phyloP scores from a whole-genome alignment of 2,329 filamentous ascomycete genomes.

The Fusarium sp. region DNA sequence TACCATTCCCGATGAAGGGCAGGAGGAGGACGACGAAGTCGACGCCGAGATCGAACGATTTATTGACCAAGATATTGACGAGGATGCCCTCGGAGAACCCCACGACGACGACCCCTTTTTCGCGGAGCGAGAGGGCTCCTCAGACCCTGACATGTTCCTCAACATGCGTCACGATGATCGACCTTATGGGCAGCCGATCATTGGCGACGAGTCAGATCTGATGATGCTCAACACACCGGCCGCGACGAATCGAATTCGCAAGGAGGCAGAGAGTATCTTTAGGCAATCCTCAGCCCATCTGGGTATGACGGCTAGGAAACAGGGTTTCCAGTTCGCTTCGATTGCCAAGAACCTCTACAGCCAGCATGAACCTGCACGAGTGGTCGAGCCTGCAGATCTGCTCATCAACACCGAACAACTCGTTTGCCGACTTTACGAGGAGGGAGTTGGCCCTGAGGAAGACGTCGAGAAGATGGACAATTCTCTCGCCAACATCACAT shows the following conservation, averaged over 20 bases:
- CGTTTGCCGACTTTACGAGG: conserved; percentile 69
- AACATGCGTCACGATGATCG: conserved; percentile 56
- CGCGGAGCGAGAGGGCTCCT: conserved; percentile 50
- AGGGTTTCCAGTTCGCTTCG: conserved; percentile 69
- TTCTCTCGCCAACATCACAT: conserved; percentile 62
- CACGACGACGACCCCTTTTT: conserved; percentile 51
- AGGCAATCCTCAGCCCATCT: conserved; percentile 60
- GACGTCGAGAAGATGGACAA: conserved; percentile 64
- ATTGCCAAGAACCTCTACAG: conserved; percentile 75
- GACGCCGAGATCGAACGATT: conserved; percentile 51
- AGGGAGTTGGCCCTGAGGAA: conserved; percentile 64
- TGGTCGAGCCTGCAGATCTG: conserved; percentile 74
- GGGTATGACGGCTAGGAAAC: conserved; percentile 53
- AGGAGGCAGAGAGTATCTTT: conserved; percentile 64
- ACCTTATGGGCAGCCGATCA: conserved; percentile 50
- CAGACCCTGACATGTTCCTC: conserved; percentile 59
- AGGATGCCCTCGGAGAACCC: conserved; percentile 48
- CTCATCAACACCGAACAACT: conserved; percentile 79
- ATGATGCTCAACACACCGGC: conserved; percentile 64
- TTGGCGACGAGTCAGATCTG: conserved; percentile 59
- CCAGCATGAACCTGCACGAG: conserved; percentile 61
- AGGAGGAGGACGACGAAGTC: conserved; percentile 44
- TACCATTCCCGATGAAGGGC: conserved; percentile 22
- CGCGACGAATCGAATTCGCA: conserved; percentile 60
- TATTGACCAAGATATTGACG: conserved; percentile 49